Conservation (phyloP, 306 rosid genomes). For the Oemleria cerasiformis region DNA sequence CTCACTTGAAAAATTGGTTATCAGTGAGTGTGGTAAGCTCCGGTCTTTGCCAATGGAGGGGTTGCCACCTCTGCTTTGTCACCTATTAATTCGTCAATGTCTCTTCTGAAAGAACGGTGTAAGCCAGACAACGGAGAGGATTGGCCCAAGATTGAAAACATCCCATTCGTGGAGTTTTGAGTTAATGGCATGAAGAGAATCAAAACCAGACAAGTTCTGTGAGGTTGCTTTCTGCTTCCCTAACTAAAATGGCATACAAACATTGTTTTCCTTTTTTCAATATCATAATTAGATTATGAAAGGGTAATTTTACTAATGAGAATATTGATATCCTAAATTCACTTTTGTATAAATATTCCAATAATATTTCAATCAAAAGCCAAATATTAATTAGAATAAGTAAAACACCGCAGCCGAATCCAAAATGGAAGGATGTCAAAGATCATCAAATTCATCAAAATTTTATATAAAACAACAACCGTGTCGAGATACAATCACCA, state of each 20-base stretch:
- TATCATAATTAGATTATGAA: too few species aligned
- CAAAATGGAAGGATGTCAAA: not conserved
- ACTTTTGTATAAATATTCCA: not conserved
- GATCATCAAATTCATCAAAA: not conserved
- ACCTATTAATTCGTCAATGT: not conserved
- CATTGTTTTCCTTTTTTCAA: too few species aligned
- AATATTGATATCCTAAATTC: too few species aligned
- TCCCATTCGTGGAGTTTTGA: not conserved
- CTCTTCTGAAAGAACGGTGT: not conserved
- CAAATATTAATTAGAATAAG: not conserved
- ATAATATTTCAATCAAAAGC: not conserved
- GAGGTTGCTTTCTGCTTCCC: slow-evolving; percentile 1
- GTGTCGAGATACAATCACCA: too few species aligned
- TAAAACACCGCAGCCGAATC: not conserved
- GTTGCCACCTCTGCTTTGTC: not conserved
- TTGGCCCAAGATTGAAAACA: slow-evolving; percentile 10
- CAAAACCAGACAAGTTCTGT: not conserved
- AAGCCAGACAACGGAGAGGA: slow-evolving; percentile 3
- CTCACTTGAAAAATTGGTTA: not conserved
- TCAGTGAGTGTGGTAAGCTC: slow-evolving; percentile 7
- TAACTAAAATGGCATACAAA: too few species aligned
- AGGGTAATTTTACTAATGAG: too few species aligned
- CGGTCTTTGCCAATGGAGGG: slow-evolving; percentile 3
- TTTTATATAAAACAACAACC: too few species aligned
- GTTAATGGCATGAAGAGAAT: not conserved